Evolutionary conservation across 2,329 filamentous ascomycete genomes (phyloP), one percentile per base, ranked within the genome.

Genomic region (Penicillium nordicum): DNA sequence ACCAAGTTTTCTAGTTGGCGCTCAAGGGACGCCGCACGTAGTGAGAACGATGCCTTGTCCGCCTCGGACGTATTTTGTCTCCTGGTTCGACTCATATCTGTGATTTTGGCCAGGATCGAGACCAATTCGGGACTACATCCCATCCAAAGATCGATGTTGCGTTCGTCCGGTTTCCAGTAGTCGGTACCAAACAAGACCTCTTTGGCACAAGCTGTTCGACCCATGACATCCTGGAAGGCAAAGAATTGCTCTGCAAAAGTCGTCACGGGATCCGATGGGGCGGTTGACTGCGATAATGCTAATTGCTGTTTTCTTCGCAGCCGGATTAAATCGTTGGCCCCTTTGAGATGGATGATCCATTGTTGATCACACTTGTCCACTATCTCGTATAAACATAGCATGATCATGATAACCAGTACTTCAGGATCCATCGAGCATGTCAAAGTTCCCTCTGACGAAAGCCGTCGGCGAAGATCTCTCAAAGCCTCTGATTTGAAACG

Each of bases 221-320:
- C 79, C 58, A 81, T 80, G 16, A 80, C 77, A 56, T 81, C 79
- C 56, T 81, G 79, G 14, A 79, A 81, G 4, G 79, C 79, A 53
- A 81, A 81, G 58, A 80, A 81, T 1, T 74, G 71, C 58, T 81
- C 79, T 0, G 77, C 66, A 49, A 74, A 74, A 6, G 74, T 69
- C 2, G 65, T 73, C 0, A 74, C 66, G n/a, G 62, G 65, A 46
- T 66, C 67, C 16, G 47, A 57, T 9, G 53, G 25, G 25, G 50
- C 40, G 7, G 61, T 62, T 18, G 63, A 29, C 6, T 55, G 43
- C 0, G 60, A 36, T 8, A 59, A 49, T 10, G 51, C 25, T 12
- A 53, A 51, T 16, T 61, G 59, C 25, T 62, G 63, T 34, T 72
- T 67, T 30, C 71, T 69, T 16, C 78, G 69, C 4, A 75, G 66